Evolutionary conservation across 352 stramenopile genomes (phyloP).

Genomic region (Pseudoperonospora humuli): DNA sequence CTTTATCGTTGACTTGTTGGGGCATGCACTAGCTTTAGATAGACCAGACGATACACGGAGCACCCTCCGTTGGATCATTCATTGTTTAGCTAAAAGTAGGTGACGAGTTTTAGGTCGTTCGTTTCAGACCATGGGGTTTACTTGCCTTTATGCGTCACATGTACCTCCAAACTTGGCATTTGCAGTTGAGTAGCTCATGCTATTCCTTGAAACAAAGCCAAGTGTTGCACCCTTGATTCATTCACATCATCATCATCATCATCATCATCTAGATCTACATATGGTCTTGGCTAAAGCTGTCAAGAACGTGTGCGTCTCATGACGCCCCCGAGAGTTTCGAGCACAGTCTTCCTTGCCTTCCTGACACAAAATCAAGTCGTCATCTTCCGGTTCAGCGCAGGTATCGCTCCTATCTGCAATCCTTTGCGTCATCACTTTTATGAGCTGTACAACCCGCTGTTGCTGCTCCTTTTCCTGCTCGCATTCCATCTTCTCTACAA

Average conservation of each 20-base stretch:
- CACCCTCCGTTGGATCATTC: too few relatives aligned
- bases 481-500: constrained; percentile 27
- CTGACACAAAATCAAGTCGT: constrained; percentile 3
- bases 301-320: constrained; percentile 14
- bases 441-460: constrained; percentile 15
- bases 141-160: too few relatives aligned
- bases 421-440: constrained; percentile 13
- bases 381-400: constrained; percentile 17
- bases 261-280: constrained; percentile 13
- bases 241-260: constrained; percentile 13
- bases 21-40: too few relatives aligned
- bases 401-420: not conserved
- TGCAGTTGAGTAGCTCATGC: too few relatives aligned
- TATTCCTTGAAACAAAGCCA: too few relatives aligned
- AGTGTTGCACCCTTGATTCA: too few relatives aligned
- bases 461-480: constrained; percentile 31
- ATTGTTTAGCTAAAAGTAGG: too few relatives aligned
- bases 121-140: too few relatives aligned
- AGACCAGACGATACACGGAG: too few relatives aligned
- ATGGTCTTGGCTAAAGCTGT: constrained; percentile 16
- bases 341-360: constrained; percentile 1
- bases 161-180: too few relatives aligned
- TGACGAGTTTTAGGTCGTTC: too few relatives aligned
- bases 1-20: too few relatives aligned
- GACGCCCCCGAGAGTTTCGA: not conserved